Percentiles rank a stretch among this genome's conserved stretches.
Evolutionary conservation across 306 rosid genomes (phyloP).

Genomic region (Alnus rubra): DNA sequence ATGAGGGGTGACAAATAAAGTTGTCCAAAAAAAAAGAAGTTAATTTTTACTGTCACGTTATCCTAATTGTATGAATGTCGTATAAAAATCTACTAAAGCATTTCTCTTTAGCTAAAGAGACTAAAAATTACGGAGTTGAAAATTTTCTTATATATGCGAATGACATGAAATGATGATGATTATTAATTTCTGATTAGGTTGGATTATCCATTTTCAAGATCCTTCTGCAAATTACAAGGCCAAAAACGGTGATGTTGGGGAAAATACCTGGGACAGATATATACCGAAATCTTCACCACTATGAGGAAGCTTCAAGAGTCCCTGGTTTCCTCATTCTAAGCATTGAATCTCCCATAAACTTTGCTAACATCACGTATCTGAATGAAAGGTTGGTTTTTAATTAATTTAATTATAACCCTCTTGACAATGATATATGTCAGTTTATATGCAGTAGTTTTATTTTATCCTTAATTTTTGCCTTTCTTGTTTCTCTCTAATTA

Average conservation of each 20-base stretch:
- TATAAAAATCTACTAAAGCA: too few relatives aligned
- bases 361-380: constrained; percentile 82
- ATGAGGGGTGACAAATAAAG: too few relatives aligned
- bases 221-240: constrained; percentile 79
- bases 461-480: not conserved
- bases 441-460: not conserved
- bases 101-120: too few relatives aligned
- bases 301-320: constrained; percentile 59
- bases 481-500: not conserved
- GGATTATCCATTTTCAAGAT: constrained; percentile 80
- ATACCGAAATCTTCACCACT: constrained; percentile 76
- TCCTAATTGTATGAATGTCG: too few relatives aligned
- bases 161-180: constrained; percentile 15
- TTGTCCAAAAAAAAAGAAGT: too few relatives aligned
- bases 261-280: constrained; percentile 78
- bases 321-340: constrained; percentile 84
- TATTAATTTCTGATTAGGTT: constrained; percentile 44
- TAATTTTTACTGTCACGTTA: too few relatives aligned
- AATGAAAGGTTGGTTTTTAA: constrained; percentile 66
- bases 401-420: not conserved
- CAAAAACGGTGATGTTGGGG: constrained; percentile 84
- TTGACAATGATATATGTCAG: not conserved
- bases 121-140: too few relatives aligned
- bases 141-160: too few relatives aligned
- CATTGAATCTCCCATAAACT: constrained; percentile 95